Conservation (phyloP, 192 early-diverging fungal genomes). For the Backusella psychrophila region DNA sequence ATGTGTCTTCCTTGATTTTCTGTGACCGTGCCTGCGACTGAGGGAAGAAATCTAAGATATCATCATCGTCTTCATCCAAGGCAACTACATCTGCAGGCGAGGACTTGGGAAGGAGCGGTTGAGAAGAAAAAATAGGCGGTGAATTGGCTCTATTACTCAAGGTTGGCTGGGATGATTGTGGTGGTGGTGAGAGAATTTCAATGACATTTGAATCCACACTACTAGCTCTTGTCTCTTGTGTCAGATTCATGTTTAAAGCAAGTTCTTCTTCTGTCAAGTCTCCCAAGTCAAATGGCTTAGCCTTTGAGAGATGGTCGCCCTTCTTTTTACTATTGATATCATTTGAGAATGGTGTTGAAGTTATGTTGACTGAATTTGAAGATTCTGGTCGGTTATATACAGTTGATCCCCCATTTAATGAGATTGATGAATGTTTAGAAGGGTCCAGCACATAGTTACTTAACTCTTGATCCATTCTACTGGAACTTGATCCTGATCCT, state of each 20-base stretch:
- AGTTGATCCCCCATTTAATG: neutral
- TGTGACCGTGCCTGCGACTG: neutral
- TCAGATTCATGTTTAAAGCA: neutral
- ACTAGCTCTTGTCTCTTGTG: neutral
- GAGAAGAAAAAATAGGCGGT: neutral
- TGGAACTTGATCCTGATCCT: too few relatives aligned
- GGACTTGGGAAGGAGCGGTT: neutral
- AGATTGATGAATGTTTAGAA: neutral
- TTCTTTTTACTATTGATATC: neutral
- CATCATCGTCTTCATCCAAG: neutral
- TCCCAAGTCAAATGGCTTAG: neutral
- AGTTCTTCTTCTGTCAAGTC: neutral
- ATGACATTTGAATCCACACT: neutral
- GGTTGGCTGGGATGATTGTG: neutral
- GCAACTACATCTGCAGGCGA: neutral
- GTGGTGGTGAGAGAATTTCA: neutral
- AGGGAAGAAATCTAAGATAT: neutral
- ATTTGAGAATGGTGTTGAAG: neutral
- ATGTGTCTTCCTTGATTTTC: neutral
- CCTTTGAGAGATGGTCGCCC: neutral
- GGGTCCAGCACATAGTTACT: constrained; percentile 15
- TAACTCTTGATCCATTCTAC: neutral
- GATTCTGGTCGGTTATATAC: neutral
- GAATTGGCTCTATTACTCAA: neutral
- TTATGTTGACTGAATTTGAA: neutral